phyloP scores from a whole-genome alignment of 106 monocot genomes.

The Ottelia alismoides region DNA sequence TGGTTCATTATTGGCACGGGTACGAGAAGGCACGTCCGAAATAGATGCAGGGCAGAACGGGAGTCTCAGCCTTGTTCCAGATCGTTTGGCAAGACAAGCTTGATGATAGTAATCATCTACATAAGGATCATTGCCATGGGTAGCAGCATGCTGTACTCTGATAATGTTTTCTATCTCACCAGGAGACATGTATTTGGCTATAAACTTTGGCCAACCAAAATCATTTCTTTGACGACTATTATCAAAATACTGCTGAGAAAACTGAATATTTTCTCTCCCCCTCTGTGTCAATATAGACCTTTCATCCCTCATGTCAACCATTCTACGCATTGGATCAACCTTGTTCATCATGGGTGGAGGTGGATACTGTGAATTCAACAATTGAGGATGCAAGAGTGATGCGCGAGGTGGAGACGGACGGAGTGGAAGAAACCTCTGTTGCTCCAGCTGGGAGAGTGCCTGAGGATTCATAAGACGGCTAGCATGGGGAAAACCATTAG shows the following conservation, averaged over 20 bases:
- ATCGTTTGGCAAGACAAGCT: conserved; percentile 31
- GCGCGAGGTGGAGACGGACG: conserved; percentile 25
- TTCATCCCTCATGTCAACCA: conserved; percentile 21
- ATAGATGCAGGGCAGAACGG: conserved; percentile 39
- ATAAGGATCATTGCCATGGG: conserved; percentile 42
- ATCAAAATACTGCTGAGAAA: conserved; percentile 25
- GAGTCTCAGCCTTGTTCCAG: conserved; percentile 14
- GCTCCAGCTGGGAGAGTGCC: conserved; percentile 21
- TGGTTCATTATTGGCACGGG: conserved; percentile 21
- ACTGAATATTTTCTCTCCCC: conserved; percentile 21
- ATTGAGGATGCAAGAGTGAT: conserved; percentile 29
- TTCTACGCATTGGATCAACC: conserved; percentile 13
- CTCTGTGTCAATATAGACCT: conserved; percentile 24
- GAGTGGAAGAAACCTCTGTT: conserved; percentile 21
- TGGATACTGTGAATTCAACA: conserved; percentile 14
- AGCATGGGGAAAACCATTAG: conserved; percentile 22
- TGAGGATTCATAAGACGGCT: conserved; percentile 23
- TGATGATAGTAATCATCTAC: conserved; percentile 63
- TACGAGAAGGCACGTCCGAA: conserved; percentile 28
- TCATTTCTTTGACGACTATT: conserved; percentile 15
- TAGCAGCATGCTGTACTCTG: conserved; percentile 44
- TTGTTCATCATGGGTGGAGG: conserved; percentile 21
- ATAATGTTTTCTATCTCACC: conserved; percentile 57
- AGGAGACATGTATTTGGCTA: conserved; percentile 53
- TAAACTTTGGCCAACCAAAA: conserved; percentile 20